These are phyloP conservation scores for Alternaria ventricosa DNA, from an alignment of 2,329 filamentous ascomycete species.

Conservation along the genomic window DNA sequence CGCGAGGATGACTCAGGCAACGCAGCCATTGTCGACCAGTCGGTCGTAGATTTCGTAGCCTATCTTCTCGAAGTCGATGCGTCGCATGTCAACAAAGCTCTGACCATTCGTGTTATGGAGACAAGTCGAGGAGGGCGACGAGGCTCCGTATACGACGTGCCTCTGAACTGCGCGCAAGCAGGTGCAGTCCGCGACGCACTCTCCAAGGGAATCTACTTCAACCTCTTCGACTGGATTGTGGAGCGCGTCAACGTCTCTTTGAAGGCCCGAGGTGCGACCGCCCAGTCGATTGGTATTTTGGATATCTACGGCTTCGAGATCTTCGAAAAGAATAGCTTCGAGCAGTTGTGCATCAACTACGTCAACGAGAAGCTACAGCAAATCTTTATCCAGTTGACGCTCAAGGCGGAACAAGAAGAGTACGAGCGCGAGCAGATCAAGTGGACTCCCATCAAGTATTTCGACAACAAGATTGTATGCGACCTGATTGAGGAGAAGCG, in stretches of 20 bases:
- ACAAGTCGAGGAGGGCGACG: conserved; percentile 69
- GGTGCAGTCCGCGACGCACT: conserved; percentile 86
- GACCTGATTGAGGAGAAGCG: conserved; percentile 92
- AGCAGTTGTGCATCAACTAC: conserved; percentile 99
- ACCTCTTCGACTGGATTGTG: conserved; percentile 98
- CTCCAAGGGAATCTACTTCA: conserved; percentile 95
- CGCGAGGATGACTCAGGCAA: conserved; percentile 88
- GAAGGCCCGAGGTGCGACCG: conserved; percentile 74
- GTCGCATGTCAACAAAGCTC: conserved; percentile 79
- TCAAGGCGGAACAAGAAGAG: conserved; percentile 97
- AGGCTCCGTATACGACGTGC: conserved; percentile 74
- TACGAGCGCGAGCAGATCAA: conserved; percentile 95
- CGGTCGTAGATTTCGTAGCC: conserved; percentile 91
- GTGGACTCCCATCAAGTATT: conserved; percentile 99
- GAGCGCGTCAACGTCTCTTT: conserved; percentile 88
- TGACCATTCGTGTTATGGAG: conserved; percentile 87
- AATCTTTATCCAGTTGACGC: conserved; percentile 96
- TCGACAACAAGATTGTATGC: conserved; percentile 99
- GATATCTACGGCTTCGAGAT: conserved; percentile 99
- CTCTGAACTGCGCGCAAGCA: conserved; percentile 87
- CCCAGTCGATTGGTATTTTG: conserved; percentile 91
- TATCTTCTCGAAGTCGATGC: conserved; percentile 90
- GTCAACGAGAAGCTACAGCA: conserved; percentile 99
- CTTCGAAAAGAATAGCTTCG: conserved; percentile 97
- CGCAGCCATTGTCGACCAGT: conserved; percentile 84